phyloP scores from a whole-genome alignment of 108 stramenopile genomes.

The Cyclotella baltica region DNA sequence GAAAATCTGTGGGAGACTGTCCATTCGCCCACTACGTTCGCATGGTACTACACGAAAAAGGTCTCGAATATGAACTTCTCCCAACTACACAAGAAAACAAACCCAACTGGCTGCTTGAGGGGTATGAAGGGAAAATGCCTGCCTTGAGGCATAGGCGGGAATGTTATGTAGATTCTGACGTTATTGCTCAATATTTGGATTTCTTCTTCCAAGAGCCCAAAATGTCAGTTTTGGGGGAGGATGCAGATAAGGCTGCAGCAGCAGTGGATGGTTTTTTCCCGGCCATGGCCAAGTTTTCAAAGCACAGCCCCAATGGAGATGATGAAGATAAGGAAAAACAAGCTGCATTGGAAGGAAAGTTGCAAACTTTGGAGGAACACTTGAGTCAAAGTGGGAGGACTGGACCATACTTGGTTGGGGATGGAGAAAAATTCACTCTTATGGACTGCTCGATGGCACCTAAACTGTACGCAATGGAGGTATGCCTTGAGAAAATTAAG shows the following conservation, averaged over 20 bases:
- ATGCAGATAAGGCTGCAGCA: slow-evolving; percentile 37
- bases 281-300: slow-evolving; percentile 78
- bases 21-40: slow-evolving; percentile 87
- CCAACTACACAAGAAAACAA: slow-evolving; percentile 71
- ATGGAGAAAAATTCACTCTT: slow-evolving; percentile 65
- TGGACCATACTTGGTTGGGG: slow-evolving; percentile 62
- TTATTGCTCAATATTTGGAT: slow-evolving; percentile 84
- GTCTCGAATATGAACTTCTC: slow-evolving; percentile 71
- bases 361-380: slow-evolving; percentile 64
- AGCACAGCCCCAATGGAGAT: slow-evolving; percentile 72
- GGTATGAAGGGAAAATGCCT: slow-evolving; percentile 85
- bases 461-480: slow-evolving; percentile 78
- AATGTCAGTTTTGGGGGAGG: slow-evolving; percentile 34
- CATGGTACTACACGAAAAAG: slow-evolving; percentile 81
- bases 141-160: slow-evolving; percentile 85
- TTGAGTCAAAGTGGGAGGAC: slow-evolving; percentile 33
- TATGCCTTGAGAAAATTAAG: slow-evolving; percentile 70
- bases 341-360: slow-evolving; percentile 44
- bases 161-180: slow-evolving; percentile 82
- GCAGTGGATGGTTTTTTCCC: slow-evolving; percentile 83
- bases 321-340: slow-evolving; percentile 56
- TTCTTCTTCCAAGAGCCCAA: slow-evolving; percentile 80
- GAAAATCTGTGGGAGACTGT: slow-evolving; percentile 79
- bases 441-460: slow-evolving; percentile 82
- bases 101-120: slow-evolving; percentile 82